These are phyloP conservation scores for Sclerotinia minor DNA, from an alignment of 2,329 filamentous ascomycete species.

Conservation along the genomic window DNA sequence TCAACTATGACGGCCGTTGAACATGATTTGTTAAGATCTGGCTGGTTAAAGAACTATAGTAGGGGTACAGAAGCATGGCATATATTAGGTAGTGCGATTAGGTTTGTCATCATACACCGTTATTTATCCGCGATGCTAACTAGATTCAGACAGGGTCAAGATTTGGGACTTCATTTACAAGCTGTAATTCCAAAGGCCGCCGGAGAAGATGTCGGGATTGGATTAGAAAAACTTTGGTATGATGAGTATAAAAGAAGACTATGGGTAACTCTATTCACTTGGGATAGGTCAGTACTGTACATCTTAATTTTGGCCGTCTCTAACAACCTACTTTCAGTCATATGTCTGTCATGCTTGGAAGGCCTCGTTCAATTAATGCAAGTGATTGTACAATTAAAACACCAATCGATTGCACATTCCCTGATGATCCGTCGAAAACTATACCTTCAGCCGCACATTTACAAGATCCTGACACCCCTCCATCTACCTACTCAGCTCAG, in stretches of 20 bases:
- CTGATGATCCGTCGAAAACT: constrained; percentile 20
- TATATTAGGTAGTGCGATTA: constrained; percentile 23
- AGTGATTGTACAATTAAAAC: constrained; percentile 25
- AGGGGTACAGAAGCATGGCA: constrained; percentile 29
- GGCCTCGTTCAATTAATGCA: constrained; percentile 27
- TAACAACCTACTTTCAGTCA: constrained; percentile 17
- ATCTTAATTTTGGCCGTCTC: neutral
- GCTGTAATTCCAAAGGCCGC: constrained; percentile 5
- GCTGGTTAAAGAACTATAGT: constrained; percentile 29
- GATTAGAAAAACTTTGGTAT: constrained; percentile 25
- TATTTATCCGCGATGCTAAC: constrained; percentile 5
- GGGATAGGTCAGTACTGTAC: constrained; percentile 24
- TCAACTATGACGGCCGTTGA: constrained; percentile 26
- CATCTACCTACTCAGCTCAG: constrained; percentile 2
- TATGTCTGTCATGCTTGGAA: constrained; percentile 26
- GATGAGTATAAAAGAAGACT: constrained; percentile 26
- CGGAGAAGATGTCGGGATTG: constrained; percentile 3
- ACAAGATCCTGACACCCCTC: neutral
- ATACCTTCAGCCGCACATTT: constrained; percentile 1
- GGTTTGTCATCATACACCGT: constrained; percentile 2
- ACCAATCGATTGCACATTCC: constrained; percentile 26
- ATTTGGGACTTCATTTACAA: constrained; percentile 26
- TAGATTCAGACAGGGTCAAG: constrained; percentile 25
- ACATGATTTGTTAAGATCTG: constrained; percentile 25
- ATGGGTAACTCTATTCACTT: constrained; percentile 26